Percentiles rank a stretch among this genome's conserved stretches.
phyloP scores from a whole-genome alignment of 148 eudicot species.

The Vaccinium vitisidaea region DNA sequence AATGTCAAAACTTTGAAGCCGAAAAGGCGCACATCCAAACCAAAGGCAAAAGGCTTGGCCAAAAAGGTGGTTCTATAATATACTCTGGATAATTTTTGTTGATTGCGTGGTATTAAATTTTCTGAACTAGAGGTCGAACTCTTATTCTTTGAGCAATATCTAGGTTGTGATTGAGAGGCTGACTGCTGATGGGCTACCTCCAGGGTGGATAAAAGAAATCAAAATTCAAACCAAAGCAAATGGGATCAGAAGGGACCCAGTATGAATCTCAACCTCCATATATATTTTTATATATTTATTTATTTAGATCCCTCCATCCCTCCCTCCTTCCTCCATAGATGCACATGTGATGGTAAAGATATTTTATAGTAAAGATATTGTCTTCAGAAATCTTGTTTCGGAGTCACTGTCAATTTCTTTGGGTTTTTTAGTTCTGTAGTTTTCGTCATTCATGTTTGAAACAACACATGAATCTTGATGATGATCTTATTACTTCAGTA shows the following conservation, averaged over 20 bases:
- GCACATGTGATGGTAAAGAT: neutral
- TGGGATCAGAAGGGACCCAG: conserved; percentile 47
- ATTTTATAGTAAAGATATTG: neutral
- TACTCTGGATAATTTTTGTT: conserved; percentile 4
- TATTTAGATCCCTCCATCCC: neutral
- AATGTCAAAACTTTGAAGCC: conserved; percentile 6
- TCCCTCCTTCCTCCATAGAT: neutral
- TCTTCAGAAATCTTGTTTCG: neutral
- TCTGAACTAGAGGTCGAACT: conserved; percentile 3
- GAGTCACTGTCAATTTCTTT: neutral
- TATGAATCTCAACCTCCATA: conserved; percentile 23
- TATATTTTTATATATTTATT: neutral
- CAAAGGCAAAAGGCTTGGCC: conserved; percentile 20
- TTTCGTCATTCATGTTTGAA: neutral
- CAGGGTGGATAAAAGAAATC: conserved; percentile 72
- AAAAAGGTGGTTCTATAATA: conserved; percentile 26
- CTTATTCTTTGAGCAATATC: conserved; percentile 13
- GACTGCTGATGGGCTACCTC: conserved; percentile 53
- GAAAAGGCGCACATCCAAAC: conserved; percentile 21
- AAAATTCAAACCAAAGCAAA: conserved; percentile 32
- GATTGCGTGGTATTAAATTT: neutral
- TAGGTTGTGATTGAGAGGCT: conserved; percentile 46
- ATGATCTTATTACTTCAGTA: conserved; percentile 33
- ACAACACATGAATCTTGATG: neutral
- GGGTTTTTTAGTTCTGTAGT: neutral